Evolutionary conservation across 164 flowering plant genomes (phyloP).

Genomic region (Brasenia schreberi): DNA sequence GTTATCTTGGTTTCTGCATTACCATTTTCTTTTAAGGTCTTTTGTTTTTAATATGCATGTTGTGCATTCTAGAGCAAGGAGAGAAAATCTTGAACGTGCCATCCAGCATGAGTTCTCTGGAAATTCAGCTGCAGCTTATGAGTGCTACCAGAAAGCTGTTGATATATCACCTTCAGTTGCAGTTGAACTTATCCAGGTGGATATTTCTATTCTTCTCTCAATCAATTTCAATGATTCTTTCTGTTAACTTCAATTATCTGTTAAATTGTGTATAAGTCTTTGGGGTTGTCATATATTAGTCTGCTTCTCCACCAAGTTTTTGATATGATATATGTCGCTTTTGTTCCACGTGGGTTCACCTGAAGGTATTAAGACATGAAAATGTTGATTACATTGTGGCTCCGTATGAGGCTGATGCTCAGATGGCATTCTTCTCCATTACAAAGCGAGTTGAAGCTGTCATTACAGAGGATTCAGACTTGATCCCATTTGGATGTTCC

Average conservation of each 20-base stretch:
- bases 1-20: too few species aligned
- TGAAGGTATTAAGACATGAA: conserved; percentile 72
- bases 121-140: conserved; percentile 74
- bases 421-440: conserved; percentile 84
- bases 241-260: too few species aligned
- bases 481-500: conserved; percentile 94
- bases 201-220: too few species aligned
- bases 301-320: too few species aligned
- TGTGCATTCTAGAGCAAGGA: conserved; percentile 40
- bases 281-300: too few species aligned
- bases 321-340: too few species aligned
- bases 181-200: conserved; percentile 76
- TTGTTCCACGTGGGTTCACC: conserved; percentile 9
- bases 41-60: background rate
- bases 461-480: conserved; percentile 92
- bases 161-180: conserved; percentile 88
- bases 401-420: conserved; percentile 99
- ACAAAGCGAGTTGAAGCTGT: conserved; percentile 75
- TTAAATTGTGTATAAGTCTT: too few species aligned
- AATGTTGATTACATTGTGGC: conserved; percentile 73
- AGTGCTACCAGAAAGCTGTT: conserved; percentile 94
- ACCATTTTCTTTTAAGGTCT: background rate
- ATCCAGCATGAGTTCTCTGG: conserved; percentile 79
- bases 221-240: too few species aligned
- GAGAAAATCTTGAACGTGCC: conserved; percentile 88